Evolutionary conservation across 176 grass and related monocot species (phyloP), one percentile per base, ranked within the genome.

Genomic region (Raddia distichophylla): DNA sequence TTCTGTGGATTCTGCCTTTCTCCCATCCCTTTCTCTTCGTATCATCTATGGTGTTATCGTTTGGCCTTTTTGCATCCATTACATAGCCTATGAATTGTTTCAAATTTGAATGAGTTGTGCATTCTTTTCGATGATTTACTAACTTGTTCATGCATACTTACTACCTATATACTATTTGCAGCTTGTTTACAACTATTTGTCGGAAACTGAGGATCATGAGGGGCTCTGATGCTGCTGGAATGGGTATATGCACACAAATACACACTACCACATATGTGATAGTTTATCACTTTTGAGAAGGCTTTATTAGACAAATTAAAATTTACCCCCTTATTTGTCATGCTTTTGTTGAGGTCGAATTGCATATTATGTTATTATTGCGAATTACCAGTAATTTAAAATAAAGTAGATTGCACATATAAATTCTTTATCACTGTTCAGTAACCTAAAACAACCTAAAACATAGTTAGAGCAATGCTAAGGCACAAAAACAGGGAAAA

Each of bases 141-240:
- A 13, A 11, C n/a, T 76, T 76, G 18, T 56, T 72, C 15, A 54
- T 73, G 11, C 32, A 80, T 52, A 52, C 51, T 79, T 72, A 71
- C 74, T 32, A 2, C 33, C 5, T 2, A 43, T 77, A 50, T 5
- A 9, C 5, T 7, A 18, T 80, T 74, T 83, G 86, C 86, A 94
- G 88, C 64, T 84, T 94, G 75, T 94, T 94, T 62, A 86, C 88
- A 42, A 85, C 80, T 62, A 88, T 17, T 60, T 94, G 91, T 60
- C 80, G 66, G 65, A 94, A 87, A 63, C 60, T 94, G 72, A 88
- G 86, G 47, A 94, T 94, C 79, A 94, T 94, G 91, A 88, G 89
- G 83, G 91, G 91, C 53, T 88, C 91, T 52, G 91, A 91, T 18
- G 91, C 91, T 80, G 89, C 81, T 86, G 91, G 91, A 79, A 88